Evolutionary conservation across 225 moss, liverwort and hornwort species (phyloP), one percentile per base, ranked within the genome.

Genomic region (Asterella californica): DNA sequence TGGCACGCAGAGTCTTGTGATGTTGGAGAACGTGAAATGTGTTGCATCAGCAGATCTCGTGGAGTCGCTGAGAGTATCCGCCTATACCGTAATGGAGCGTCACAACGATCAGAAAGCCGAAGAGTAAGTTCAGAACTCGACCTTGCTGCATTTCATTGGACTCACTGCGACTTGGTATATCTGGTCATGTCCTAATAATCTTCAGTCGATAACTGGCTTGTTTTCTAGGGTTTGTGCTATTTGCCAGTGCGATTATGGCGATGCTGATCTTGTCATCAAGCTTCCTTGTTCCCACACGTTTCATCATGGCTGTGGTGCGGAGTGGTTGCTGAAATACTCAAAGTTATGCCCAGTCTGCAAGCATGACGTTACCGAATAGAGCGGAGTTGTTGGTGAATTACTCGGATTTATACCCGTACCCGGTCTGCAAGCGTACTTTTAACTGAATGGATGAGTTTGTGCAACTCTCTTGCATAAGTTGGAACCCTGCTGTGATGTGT

Each of bases 321-420:
- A 90, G 29, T 90, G 90, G 90, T 46, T 90, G 18, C 84, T 81
- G 29, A 89, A 89, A 3, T 87, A 90, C 81, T 90, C 90, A 62
- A 90, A 89, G 84, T 83, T 89, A 34, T 90, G 89, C 68, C 90
- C 89, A 50, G 86, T 89, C 38, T 90, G 90, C 85, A 90, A 90
- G 52, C 84, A 87, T 12, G 89, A 90, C 53, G 77, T 89, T 1
- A 87, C 88, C 7, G 80, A 84, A 34, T 83, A 86, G 70, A 22
- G 64, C 73, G 4, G 12, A 15, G 17, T n/a, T n/a, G n/a, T n/a
- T n/a, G n/a, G n/a, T n/a, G n/a, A n/a, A n/a, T n/a, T n/a, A n/a
- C n/a, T n/a, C n/a, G n/a, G n/a, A n/a, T n/a, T n/a, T n/a, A n/a
- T n/a, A n/a, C n/a, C n/a, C n/a, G 42, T 42, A 7, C 42, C 42